phyloP scores from a whole-genome alignment of 768 basidiomycete genomes.

The Holtermanniella nyarrowii region DNA sequence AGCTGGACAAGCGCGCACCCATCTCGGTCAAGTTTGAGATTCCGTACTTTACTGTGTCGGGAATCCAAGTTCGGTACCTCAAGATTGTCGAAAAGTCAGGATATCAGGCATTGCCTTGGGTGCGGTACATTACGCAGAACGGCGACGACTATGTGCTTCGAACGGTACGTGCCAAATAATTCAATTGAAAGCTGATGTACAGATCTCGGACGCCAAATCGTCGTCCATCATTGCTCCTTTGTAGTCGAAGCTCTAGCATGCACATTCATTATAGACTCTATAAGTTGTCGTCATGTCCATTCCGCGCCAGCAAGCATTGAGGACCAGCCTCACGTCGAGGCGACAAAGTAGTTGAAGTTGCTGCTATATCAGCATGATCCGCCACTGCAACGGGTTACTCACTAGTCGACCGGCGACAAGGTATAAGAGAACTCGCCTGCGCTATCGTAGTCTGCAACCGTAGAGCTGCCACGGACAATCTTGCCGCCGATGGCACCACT shows the following conservation, averaged over 20 bases:
- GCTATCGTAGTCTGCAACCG: slow-evolving; percentile 20
- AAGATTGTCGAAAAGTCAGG: slow-evolving; percentile 99
- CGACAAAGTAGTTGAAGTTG: slow-evolving; percentile 39
- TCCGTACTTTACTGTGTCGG: slow-evolving; percentile 97
- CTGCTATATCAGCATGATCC: slow-evolving; percentile 2
- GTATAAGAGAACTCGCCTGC: slow-evolving; percentile 21
- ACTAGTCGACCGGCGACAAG: slow-evolving; percentile 14
- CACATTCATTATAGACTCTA: too few species aligned
- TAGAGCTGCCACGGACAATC: slow-evolving; percentile 15
- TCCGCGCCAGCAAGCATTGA: neutral
- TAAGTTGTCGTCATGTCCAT: too few species aligned
- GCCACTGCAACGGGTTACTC: too few species aligned
- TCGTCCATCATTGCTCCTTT: slow-evolving; percentile 36
- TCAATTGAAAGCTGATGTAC: neutral
- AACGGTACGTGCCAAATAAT: slow-evolving; percentile 13
- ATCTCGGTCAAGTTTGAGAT: slow-evolving; percentile 98
- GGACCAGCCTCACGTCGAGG: slow-evolving; percentile 5
- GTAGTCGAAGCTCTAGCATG: slow-evolving; percentile 11
- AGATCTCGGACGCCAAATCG: slow-evolving; percentile 36
- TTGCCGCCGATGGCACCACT: slow-evolving; percentile 24
- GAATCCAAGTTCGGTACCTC: slow-evolving; percentile 93
- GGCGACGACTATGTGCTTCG: slow-evolving; percentile 43
- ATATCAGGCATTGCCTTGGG: slow-evolving; percentile 93
- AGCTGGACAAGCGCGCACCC: slow-evolving; percentile 79
- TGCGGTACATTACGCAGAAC: slow-evolving; percentile 71